Base-by-base conservation (phyloP, 129 eudicot species). In the Heracleum sosnowskyi region DNA sequence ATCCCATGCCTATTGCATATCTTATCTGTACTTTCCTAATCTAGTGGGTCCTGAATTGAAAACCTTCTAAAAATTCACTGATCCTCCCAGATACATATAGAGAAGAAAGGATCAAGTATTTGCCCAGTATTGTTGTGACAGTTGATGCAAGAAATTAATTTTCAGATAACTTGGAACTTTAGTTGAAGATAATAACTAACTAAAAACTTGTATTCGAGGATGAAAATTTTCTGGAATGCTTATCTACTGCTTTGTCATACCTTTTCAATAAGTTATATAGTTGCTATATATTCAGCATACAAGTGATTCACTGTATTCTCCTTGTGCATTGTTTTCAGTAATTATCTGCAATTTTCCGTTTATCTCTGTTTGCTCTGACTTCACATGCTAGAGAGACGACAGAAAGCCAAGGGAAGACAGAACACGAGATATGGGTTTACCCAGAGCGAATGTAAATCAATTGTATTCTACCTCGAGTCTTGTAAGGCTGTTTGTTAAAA, bases 1-100 rank as follows among this genome's bases (percentile, higher is more conserved):
- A 80, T 78, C 85, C 83, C 87, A 83, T 83, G 68, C 83, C 81
- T 62, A 82, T 79, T 76, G 22, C 80, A 78, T 42, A 84, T 80
- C 78, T 82, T 80, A 82, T 74, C 81, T 82, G 47, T 57, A 28
- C 68, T 47, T 64, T 75, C n/a, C 68, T 60, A 47, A 71, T 49
- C 55, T 77, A 77, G 51, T 64, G 77, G 79, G 79, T 49, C 47
- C 78, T 63, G n/a, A 72, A 20, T 24, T 53, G 79, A 53, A 34
- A 34, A 24, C 42, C 55, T 53, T 34, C 34, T 13, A 24, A 53
- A 24, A 35, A 76, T 80, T 76, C 49, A 55, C 80, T 28, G 17
- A 62, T 77, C 80, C 42, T 60, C 70, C 40, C 2, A 69, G 24
- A 49, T 5, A 49, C 0, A 20, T 49, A 4, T 49, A 18, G 7